phyloP scores from a whole-genome alignment of 805 yeast genomes.

The Nakazawaea ambrosiae region DNA sequence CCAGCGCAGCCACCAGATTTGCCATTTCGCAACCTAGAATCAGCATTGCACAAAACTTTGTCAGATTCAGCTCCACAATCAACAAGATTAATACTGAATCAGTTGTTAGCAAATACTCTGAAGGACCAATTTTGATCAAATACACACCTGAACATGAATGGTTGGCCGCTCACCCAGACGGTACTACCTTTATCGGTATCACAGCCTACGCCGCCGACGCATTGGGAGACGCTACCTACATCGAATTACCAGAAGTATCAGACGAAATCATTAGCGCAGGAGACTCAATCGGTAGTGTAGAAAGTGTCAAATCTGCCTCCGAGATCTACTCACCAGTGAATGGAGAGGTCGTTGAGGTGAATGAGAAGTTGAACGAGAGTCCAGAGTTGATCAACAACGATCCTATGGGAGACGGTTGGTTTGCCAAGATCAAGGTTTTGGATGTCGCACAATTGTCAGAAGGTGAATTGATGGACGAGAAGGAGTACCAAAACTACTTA shows the following conservation, averaged over 20 bases:
- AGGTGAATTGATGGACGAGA: constrained; percentile 44
- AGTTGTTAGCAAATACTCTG: constrained; percentile 22
- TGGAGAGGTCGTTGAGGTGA: constrained; percentile 71
- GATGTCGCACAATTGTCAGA: constrained; percentile 30
- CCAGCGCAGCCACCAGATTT: constrained; percentile 18
- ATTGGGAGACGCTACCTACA: constrained; percentile 91
- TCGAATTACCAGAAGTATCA: constrained; percentile 74
- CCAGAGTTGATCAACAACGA: constrained; percentile 82
- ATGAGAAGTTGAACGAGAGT: constrained; percentile 53
- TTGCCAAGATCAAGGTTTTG: constrained; percentile 63
- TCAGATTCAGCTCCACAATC: constrained; percentile 17
- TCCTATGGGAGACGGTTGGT: constrained; percentile 94
- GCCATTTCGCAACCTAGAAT: constrained; percentile 45
- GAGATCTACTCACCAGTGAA: constrained; percentile 86
- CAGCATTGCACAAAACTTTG: constrained; percentile 47
- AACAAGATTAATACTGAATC: constrained; percentile 26
- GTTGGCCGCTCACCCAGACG: constrained; percentile 81
- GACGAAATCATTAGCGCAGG: constrained; percentile 46
- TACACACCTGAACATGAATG: constrained; percentile 93
- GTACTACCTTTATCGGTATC: constrained; percentile 80
- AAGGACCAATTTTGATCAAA: constrained; percentile 44
- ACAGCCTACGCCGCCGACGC: constrained; percentile 95
- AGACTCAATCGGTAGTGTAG: constrained; percentile 88
- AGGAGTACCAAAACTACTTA: constrained; percentile 49
- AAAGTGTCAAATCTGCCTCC: constrained; percentile 88